Conservation (phyloP, 202 grass and related monocot genomes). For the Schoenoplectus triqueter region DNA sequence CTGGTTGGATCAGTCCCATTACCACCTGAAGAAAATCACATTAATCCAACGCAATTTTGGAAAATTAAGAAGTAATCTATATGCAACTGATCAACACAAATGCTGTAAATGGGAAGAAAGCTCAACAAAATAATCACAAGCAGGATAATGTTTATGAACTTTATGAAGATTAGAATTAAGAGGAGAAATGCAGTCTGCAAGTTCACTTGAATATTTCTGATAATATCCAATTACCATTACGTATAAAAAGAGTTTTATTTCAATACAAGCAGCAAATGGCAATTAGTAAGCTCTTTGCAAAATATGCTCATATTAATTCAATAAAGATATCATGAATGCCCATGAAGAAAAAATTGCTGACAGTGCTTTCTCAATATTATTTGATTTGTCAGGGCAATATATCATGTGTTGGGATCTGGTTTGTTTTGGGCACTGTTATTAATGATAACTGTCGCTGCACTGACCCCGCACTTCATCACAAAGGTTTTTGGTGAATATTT, state of each 20-base stretch:
- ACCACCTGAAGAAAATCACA: neutral
- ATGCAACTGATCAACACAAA: neutral
- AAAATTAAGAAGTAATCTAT: conserved; percentile 3
- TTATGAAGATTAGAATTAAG: neutral
- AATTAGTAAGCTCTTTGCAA: neutral
- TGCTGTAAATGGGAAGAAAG: neutral
- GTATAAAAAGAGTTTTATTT: neutral
- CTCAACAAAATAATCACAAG: neutral
- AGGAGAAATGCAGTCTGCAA: neutral
- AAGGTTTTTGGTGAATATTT: conserved; percentile 70
- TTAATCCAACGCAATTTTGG: neutral
- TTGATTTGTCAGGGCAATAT: conserved; percentile 69
- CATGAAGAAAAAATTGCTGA: neutral
- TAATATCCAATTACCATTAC: neutral
- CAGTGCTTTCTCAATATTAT: neutral
- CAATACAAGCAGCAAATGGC: neutral
- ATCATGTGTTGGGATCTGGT: conserved; percentile 62
- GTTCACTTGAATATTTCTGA: neutral
- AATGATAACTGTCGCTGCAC: conserved; percentile 56
- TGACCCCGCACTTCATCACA: conserved; percentile 71
- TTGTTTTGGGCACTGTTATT: conserved; percentile 81
- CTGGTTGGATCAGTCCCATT: neutral
- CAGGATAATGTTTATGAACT: neutral
- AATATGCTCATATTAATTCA: neutral
- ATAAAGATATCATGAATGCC: neutral